Evolutionary conservation across 2,329 filamentous ascomycete genomes (phyloP).

Genomic region (Xylariaceae sp.): DNA sequence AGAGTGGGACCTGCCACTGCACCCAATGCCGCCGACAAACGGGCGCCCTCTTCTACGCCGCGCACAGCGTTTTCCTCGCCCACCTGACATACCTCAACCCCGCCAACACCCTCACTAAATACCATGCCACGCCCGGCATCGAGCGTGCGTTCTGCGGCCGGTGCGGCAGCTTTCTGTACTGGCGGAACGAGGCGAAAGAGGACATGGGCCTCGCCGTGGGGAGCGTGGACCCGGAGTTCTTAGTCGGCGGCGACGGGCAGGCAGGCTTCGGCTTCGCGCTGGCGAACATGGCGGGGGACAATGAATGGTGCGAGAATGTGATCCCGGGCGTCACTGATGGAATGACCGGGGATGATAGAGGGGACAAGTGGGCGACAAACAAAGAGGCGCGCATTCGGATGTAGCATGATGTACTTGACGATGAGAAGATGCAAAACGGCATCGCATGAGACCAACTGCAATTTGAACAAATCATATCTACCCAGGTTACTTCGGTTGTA

Average conservation of each 20-base stretch:
- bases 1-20: constrained; percentile 50
- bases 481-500: too few species aligned
- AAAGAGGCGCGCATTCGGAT: constrained; percentile 8
- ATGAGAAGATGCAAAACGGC: too few species aligned
- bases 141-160: constrained; percentile 44
- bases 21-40: constrained; percentile 51
- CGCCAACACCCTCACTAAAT: constrained; percentile 32
- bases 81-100: constrained; percentile 27
- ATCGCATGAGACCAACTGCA: too few species aligned
- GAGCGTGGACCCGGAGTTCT: constrained; percentile 39
- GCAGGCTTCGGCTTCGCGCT: constrained; percentile 34
- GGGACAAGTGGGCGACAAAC: constrained; percentile 8
- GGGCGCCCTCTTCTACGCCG: constrained; percentile 40
- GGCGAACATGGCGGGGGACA: constrained; percentile 17
- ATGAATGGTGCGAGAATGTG: constrained; percentile 1
- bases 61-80: constrained; percentile 32
- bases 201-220: constrained; percentile 36
- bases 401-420: not conserved
- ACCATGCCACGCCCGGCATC: constrained; percentile 33
- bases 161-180: constrained; percentile 48
- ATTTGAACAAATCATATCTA: too few species aligned
- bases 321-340: not conserved
- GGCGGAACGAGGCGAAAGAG: constrained; percentile 29
- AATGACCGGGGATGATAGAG: constrained; percentile 3
- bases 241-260: constrained; percentile 28